Base-by-base conservation (phyloP, 768 basidiomycete genomes). In the Asterophora parasitica region DNA sequence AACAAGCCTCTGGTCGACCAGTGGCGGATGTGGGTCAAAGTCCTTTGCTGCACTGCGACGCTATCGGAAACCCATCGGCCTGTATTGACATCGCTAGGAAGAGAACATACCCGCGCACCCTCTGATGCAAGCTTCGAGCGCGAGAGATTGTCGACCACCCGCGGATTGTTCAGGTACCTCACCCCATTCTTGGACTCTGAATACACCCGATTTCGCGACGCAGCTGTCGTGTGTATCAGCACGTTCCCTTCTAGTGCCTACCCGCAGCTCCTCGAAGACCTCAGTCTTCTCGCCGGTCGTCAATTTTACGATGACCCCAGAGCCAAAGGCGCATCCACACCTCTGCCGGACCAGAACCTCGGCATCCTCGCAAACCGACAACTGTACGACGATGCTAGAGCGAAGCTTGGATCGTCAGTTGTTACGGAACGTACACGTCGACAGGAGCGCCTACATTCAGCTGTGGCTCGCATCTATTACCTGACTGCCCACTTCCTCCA, bases 181-280 rank as follows among this genome's bases (percentile, higher is more conserved):
- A 87, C 89, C 0, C 88, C 90, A 5, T 91, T 92, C 61, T 74
- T 97, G 45, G 88, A 90, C 52, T 88, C 88, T 5, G 92, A 95
- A 56, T 84, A 88, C 58, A 79, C 79, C 1, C 71, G 79, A 8
- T 93, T 94, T 64, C 82, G 91, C 44, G 88, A 93, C 61, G 82
- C 86, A 0, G 90, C 89, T 10, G 90, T 94, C 8, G 70, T 89
- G 31, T 90, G 92, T 49, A 87, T 97, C 60, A 93, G 92, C 58
- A 83, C 87, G 19, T 88, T 95, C 55, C 88, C 89, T 4, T 73
- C 81, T 9, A 76, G 70, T 54, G 82, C 81, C 0, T 92, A 94
- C 62, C 79, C 85, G 8, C 82, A 88, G 27, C 73, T 96, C 16
- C 69, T 94, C 13, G 92, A 94, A 54, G 89, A 92, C 51, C 76